A percentile compares a stretch with the other conserved stretches of the same genome.
phyloP scores from a whole-genome alignment of 1,139 yeast species.

The Hanseniaspora gamundiae region DNA sequence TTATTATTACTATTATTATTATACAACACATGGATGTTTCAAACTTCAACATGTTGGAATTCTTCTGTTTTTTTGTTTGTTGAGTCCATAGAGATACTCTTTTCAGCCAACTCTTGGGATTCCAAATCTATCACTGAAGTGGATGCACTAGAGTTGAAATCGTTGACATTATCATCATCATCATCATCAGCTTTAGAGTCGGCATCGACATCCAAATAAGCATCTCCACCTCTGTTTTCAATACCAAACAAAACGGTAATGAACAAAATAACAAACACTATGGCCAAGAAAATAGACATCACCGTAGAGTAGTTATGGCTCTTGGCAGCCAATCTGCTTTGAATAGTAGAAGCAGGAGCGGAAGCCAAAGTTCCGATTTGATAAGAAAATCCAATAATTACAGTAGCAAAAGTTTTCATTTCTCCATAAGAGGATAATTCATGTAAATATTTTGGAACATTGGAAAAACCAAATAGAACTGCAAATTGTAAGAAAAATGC shows the following conservation, averaged over 20 bases:
- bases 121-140: too few relatives aligned
- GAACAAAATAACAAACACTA: constrained; percentile 55
- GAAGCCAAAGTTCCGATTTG: constrained; percentile 79
- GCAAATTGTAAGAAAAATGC: constrained; percentile 69
- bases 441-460: constrained; percentile 37
- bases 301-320: constrained; percentile 47
- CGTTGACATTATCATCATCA: not conserved
- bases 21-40: too few relatives aligned
- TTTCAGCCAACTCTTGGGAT: too few relatives aligned
- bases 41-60: too few relatives aligned
- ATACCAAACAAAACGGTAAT: constrained; percentile 59
- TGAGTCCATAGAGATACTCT: too few relatives aligned
- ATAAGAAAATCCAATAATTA: constrained; percentile 46
- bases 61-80: too few relatives aligned
- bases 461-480: constrained; percentile 75
- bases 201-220: constrained; percentile 14
- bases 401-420: constrained; percentile 46
- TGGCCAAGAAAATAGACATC: constrained; percentile 75
- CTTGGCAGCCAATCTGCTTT: constrained; percentile 54
- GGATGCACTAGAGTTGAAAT: too few relatives aligned
- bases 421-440: constrained; percentile 38
- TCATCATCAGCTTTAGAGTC: constrained; percentile 2
- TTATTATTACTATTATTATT: too few relatives aligned
- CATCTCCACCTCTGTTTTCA: constrained; percentile 41
- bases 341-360: constrained; percentile 76